These are phyloP conservation scores for Coniophora puteana DNA, from an alignment of 1,284 basidiomycete genomes.

Conservation along the genomic window DNA sequence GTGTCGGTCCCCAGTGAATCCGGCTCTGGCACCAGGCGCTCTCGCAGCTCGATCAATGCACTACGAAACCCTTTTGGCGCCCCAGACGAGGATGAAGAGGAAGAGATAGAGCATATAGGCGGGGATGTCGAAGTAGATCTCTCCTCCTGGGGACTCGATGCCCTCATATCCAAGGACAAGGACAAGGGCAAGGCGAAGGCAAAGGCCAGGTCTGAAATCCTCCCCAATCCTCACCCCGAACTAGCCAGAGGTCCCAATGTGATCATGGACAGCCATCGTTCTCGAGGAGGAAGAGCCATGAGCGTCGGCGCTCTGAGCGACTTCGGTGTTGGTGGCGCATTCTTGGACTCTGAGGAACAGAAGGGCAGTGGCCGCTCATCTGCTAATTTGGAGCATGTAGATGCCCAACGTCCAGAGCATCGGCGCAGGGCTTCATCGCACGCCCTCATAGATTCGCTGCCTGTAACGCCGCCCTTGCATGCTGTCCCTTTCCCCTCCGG, in stretches of 20 bases:
- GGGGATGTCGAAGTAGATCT: conserved; percentile 71
- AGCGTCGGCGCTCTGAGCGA: conserved; percentile 61
- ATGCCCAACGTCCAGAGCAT: conserved; percentile 35
- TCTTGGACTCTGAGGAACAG: conserved; percentile 34
- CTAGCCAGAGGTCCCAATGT: conserved; percentile 26
- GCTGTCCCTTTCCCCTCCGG: conserved; percentile 63
- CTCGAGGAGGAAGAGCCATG: conserved; percentile 49
- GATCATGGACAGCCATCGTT: conserved; percentile 24
- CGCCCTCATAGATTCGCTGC: conserved; percentile 42
- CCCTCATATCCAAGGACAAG: conserved; percentile 68
- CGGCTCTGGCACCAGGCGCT: conserved; percentile 41
- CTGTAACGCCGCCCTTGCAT: conserved; percentile 40
- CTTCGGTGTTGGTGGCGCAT: conserved; percentile 43
- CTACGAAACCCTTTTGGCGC: conserved; percentile 69
- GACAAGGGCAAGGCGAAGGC: conserved; percentile 42
- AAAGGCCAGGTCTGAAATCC: conserved; percentile 43
- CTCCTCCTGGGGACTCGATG: conserved; percentile 78
- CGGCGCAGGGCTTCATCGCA: conserved; percentile 48
- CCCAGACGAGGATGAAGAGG: conserved; percentile 53
- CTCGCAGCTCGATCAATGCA: conserved; percentile 52
- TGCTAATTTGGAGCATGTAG: conserved; percentile 47
- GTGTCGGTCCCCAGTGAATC: conserved; percentile 61
- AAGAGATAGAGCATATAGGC: conserved; percentile 41
- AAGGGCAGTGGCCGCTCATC: conserved; percentile 33
- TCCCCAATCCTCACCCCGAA: conserved; percentile 47